phyloP scores from a whole-genome alignment of 1,284 basidiomycete species.

The Blastosporella zonata region DNA sequence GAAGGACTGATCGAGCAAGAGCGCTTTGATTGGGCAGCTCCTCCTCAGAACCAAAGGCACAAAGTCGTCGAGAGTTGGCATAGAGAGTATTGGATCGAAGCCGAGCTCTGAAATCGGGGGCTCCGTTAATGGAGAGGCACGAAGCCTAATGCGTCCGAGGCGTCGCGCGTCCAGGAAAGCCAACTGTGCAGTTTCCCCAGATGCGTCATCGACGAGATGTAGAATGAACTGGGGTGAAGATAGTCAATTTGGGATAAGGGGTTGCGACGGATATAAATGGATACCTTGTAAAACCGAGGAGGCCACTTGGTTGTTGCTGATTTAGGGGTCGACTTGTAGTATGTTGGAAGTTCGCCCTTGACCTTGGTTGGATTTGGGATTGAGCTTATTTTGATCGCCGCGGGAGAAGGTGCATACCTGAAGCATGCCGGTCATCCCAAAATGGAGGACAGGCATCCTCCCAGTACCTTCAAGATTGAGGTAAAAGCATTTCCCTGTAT shows the following conservation, averaged over 20 bases:
- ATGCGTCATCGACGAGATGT: slow-evolving; percentile 39
- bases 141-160: slow-evolving; percentile 70
- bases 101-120: slow-evolving; percentile 71
- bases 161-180: slow-evolving; percentile 72
- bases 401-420: slow-evolving; percentile 45
- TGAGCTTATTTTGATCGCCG: no score
- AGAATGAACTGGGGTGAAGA: slow-evolving; percentile 53
- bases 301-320: slow-evolving; percentile 63
- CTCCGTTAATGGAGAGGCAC: slow-evolving; percentile 55
- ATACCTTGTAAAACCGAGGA: slow-evolving; percentile 72
- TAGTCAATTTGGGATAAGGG: background rate
- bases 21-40: slow-evolving; percentile 72
- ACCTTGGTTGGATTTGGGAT: slow-evolving; percentile 53
- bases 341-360: slow-evolving; percentile 58
- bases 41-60: slow-evolving; percentile 49
- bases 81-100: slow-evolving; percentile 76
- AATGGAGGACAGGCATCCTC: slow-evolving; percentile 69
- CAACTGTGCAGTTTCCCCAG: slow-evolving; percentile 39
- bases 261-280: background rate
- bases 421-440: slow-evolving; percentile 84
- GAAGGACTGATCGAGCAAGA: slow-evolving; percentile 81
- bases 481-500: slow-evolving; percentile 76
- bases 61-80: slow-evolving; percentile 66
- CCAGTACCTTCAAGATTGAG: slow-evolving; percentile 65
- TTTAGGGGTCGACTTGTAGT: slow-evolving; percentile 60